phyloP scores from a whole-genome alignment of 2,329 filamentous ascomycete species.

The Coniosporium tulheliwenetii region DNA sequence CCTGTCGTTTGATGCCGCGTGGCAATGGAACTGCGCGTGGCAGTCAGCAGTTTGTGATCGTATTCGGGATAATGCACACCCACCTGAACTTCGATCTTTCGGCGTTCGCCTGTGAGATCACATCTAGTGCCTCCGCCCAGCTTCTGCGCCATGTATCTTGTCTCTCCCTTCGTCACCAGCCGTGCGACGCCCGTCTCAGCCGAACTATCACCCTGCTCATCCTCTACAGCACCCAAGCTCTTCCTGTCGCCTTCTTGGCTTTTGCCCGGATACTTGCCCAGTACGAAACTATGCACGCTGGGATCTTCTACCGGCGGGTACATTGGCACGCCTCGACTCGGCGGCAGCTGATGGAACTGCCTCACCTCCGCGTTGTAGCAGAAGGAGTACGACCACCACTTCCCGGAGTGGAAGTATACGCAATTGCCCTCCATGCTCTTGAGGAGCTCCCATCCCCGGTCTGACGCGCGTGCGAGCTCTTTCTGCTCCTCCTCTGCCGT shows the following conservation, averaged over 20 bases:
- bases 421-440: constrained; percentile 63
- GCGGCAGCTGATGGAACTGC: constrained; percentile 75
- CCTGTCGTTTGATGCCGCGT: constrained; percentile 56
- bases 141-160: constrained; percentile 72
- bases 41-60: neutral
- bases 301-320: constrained; percentile 66
- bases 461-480: constrained; percentile 62
- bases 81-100: constrained; percentile 69
- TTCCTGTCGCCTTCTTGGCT: constrained; percentile 5
- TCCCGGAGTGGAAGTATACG: constrained; percentile 64
- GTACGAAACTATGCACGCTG: constrained; percentile 56
- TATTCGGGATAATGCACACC: constrained; percentile 1
- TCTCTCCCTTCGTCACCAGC: constrained; percentile 68
- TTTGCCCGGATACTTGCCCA: constrained; percentile 36
- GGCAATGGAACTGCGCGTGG: constrained; percentile 48
- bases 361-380: constrained; percentile 79
- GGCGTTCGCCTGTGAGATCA: constrained; percentile 67
- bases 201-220: constrained; percentile 15
- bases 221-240: constrained; percentile 2
- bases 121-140: constrained; percentile 68
- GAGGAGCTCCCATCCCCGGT: constrained; percentile 66
- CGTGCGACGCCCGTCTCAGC: constrained; percentile 35
- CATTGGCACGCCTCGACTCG: constrained; percentile 47
- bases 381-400: constrained; percentile 91
- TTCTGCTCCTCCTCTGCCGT: constrained; percentile 62